Evolutionary conservation across 768 basidiomycete species (phyloP), one percentile per base, ranked within the genome.

Genomic region (Phlegmacium glaucopus): DNA sequence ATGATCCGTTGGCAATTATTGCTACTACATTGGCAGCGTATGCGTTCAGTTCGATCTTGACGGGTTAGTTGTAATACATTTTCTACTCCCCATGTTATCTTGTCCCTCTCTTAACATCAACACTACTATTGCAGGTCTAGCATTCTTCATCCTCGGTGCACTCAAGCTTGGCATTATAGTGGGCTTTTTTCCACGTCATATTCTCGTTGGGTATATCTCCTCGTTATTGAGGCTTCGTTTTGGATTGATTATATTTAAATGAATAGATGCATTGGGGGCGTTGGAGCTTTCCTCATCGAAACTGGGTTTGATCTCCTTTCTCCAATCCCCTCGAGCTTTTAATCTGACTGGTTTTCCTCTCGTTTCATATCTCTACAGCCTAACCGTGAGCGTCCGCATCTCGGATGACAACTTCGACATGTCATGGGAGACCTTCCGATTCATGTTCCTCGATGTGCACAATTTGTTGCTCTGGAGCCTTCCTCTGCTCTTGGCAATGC

Each of bases 101-200:
- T 11, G 10, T 34, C 32, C 32, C 32, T 11, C 32, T 34, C n/a
- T 6, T n/a, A 10, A 34, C 27, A 51, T 16, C 27, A 54, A 35
- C 12, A 44, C 18, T 39, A 10, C 35, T 44, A 16, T 30, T 32
- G 42, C 43, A 85, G 87, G 87, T 15, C 62, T 94, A 15, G 75
- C 89, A 0, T 96, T 96, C 66, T 83, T 94, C 65, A 66, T 89
- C n/a, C 77, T 97, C 15, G 94, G 94, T 11, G 79, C 78, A 12
- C 81, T 94, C 54, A 82, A 82, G 38, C 76, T 97, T 10, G 95
- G 95, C 2, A 76, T 80, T 6, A 67, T 98, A 8, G 85, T 96
- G 29, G 94, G 94, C 1, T 98, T 98, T 69, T 97, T 98, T 69
- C 95, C 95, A 13, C 76, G 95, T 11, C 94, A 96, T 60, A 96